A percentile compares a stretch with the other conserved stretches of the same genome.
Evolutionary conservation across 768 basidiomycete species (phyloP).

Genomic region (Suillus ampliporus): DNA sequence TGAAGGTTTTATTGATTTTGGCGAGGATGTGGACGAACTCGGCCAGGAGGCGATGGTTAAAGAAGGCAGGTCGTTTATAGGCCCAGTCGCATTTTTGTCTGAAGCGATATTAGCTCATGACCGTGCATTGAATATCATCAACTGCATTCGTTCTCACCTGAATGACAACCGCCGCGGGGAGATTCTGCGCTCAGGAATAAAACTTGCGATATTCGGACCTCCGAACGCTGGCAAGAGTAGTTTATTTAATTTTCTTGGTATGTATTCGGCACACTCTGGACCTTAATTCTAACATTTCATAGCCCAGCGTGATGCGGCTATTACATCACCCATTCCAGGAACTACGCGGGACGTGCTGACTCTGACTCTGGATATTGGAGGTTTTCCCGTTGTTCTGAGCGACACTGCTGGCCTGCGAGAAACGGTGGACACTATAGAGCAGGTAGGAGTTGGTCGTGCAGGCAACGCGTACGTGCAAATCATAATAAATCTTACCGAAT

Average conservation of each 20-base stretch:
- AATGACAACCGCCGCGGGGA: slow-evolving; percentile 80
- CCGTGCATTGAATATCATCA: slow-evolving; percentile 54
- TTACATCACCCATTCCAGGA: slow-evolving; percentile 86
- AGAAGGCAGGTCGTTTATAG: slow-evolving; percentile 51
- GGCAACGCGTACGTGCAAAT: slow-evolving; percentile 57
- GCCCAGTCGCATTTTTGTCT: slow-evolving; percentile 4
- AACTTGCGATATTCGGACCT: slow-evolving; percentile 88
- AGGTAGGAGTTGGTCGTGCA: slow-evolving; percentile 82
- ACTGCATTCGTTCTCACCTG: slow-evolving; percentile 60
- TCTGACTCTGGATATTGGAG: slow-evolving; percentile 86
- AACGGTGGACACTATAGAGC: slow-evolving; percentile 69
- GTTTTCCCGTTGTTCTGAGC: slow-evolving; percentile 77
- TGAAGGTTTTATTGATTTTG: slow-evolving; percentile 93
- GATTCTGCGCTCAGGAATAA: slow-evolving; percentile 81
- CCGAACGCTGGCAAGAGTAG: slow-evolving; percentile 96
- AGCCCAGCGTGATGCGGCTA: slow-evolving; percentile 90
- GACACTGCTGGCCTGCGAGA: slow-evolving; percentile 87
- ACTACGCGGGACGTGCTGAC: slow-evolving; percentile 91
- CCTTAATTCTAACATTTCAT: slow-evolving; percentile 1
- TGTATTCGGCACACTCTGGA: slow-evolving; percentile 12
- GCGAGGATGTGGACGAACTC: slow-evolving; percentile 83
- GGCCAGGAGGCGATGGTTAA: slow-evolving; percentile 78
- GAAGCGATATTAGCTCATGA: slow-evolving; percentile 49
- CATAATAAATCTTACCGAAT: neutral
- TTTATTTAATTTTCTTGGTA: slow-evolving; percentile 83